These are phyloP conservation scores for Ophiostoma australiae DNA, from an alignment of 2,329 filamentous ascomycete genomes.

Conservation along the genomic window DNA sequence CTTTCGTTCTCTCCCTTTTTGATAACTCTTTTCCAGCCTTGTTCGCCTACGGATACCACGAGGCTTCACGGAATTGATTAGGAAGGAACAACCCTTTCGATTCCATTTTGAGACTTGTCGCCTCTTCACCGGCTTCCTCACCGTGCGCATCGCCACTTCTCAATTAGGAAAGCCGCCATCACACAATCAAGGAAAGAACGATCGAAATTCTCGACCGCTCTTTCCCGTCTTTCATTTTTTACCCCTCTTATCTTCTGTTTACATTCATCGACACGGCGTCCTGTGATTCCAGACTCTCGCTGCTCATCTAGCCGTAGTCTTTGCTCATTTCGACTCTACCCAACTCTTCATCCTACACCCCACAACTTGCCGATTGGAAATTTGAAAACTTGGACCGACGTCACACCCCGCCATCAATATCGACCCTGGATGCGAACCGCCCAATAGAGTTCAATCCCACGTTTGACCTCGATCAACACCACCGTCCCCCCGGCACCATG, in stretches of 20 bases:
- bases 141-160: constrained; percentile 19
- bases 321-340: not conserved
- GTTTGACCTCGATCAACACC: not conserved
- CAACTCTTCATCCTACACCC: not conserved
- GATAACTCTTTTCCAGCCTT: not conserved
- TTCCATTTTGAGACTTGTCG: not conserved
- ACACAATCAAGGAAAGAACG: not conserved
- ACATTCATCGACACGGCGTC: not conserved
- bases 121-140: not conserved
- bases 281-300: not conserved
- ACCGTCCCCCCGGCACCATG: not conserved
- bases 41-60: not conserved
- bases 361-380: not conserved
- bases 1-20: not conserved
- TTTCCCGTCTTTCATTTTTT: not conserved
- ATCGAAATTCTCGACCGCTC: constrained; percentile 10
- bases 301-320: not conserved
- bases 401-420: constrained; percentile 1
- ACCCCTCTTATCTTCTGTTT: not conserved
- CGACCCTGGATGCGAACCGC: not conserved
- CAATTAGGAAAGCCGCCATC: constrained; percentile 13
- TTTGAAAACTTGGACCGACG: not conserved
- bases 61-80: not conserved
- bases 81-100: not conserved
- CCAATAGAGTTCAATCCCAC: not conserved